Evolutionary conservation across 139 green algal species (phyloP).

Genomic region (Diplosphaera chodatii): DNA sequence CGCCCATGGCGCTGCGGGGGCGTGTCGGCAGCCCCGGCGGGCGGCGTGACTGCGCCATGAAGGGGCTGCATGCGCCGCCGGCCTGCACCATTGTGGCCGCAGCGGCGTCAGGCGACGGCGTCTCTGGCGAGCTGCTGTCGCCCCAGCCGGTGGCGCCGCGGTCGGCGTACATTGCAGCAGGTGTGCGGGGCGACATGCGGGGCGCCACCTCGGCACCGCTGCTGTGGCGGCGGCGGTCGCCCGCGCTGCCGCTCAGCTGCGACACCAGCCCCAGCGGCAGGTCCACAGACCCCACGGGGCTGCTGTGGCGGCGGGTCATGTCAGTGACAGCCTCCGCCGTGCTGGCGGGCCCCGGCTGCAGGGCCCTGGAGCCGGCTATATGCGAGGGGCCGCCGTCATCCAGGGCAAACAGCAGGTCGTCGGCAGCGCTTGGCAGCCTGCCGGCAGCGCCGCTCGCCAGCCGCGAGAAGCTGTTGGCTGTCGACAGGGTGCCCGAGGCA

Average conservation of each 20-base stretch:
- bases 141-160: too few relatives aligned
- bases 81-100: too few relatives aligned
- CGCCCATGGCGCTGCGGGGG: neutral
- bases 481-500: neutral
- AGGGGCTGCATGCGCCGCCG: too few relatives aligned
- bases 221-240: too few relatives aligned
- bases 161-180: too few relatives aligned
- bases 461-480: too few relatives aligned
- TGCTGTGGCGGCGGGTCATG: neutral
- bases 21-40: too few relatives aligned
- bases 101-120: neutral
- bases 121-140: neutral
- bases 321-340: too few relatives aligned
- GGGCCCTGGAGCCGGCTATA: too few relatives aligned
- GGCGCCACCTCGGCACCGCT: neutral
- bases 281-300: slow-evolving; percentile 5
- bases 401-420: slow-evolving; percentile 38
- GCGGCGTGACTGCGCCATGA: neutral
- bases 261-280: slow-evolving; percentile 4
- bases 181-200: neutral
- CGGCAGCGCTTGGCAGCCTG: neutral
- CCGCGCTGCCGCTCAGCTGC: neutral
- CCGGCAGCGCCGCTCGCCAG: neutral
- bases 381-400: slow-evolving; percentile 14
- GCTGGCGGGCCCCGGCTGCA: too few relatives aligned